Base-by-base conservation (phyloP, 2,329 filamentous ascomycete genomes). In the Cadophora luteo-olivacea region DNA sequence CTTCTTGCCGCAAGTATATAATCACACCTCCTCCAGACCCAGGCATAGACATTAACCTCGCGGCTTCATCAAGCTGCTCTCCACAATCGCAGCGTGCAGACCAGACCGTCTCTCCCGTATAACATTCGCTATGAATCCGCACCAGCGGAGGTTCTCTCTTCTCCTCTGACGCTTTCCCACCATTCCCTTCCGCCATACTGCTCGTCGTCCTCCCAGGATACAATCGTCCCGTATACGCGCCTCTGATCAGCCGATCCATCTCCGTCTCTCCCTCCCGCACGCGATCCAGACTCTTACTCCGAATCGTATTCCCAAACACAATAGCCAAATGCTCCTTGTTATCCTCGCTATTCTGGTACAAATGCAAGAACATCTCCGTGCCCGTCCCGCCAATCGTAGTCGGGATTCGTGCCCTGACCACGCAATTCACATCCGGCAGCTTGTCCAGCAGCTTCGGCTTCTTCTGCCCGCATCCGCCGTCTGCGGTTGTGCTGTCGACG, bases 71-170 rank as follows among this genome's bases (percentile, higher is more conserved):
- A 1, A 99, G 86, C 79, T 99, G 96, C 81, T 99, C 96, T 67
- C 96, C 96, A 79, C 96, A 99, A 81, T 99, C 96, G 82, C 96
- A 99, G 33, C 96, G 90, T 45, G 96, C 95, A 8, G 94, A 97
- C 96, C 96, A 98, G 0, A 97, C 96, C 0, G 96, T 99, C 84
- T 99, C 96, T 68, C 96, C 96, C 0, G 96, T 99, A 80, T 99
- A 99, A 82, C 96, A 99, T 81, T 99, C 96, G 3, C 93, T 97
- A 80, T 99, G 96, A 77, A 99, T 99, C 67, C 96, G 88, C 58
- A 99, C 95, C 49, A 99, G 84, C 0, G 96, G 93, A 22, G 68
- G 64, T 3, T 67, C 68, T 16, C 24, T 61, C 41, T 32, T 61
- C 33, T 19, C 55, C 9, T 51, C 60, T 4, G 41, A n/a, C 16